Evolutionary conservation across 306 rosid genomes (phyloP).

Genomic region (Prunus dulcis): DNA sequence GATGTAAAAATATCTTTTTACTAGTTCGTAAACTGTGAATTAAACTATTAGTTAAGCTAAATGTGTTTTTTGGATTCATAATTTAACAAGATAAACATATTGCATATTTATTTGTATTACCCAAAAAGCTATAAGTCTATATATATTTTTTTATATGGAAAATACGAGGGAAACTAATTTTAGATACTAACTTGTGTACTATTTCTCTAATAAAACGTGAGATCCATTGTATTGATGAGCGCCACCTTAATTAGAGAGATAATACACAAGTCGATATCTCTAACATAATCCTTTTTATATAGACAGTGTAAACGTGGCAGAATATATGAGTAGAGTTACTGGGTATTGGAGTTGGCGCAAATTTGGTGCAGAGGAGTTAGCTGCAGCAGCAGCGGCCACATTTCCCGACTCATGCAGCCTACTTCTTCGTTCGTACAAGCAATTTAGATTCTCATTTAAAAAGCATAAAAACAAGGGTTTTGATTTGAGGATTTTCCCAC

Average conservation of each 20-base stretch:
- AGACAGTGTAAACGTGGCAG: not conserved
- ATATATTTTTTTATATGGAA: too few species aligned
- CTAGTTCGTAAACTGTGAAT: not conserved
- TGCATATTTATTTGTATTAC: not conserved
- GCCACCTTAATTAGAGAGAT: too few species aligned
- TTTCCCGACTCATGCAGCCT: not conserved
- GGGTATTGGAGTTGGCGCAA: constrained; percentile 6
- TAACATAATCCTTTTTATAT: not conserved
- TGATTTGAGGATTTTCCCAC: not conserved
- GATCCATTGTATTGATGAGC: too few species aligned
- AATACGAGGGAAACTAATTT: too few species aligned
- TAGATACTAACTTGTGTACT: too few species aligned
- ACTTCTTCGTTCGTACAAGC: not conserved
- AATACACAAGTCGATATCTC: too few species aligned
- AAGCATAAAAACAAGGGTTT: not conserved
- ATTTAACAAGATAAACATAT: not conserved
- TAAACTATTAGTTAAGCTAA: not conserved
- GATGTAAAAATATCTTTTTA: not conserved
- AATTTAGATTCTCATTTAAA: not conserved
- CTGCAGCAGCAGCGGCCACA: not conserved
- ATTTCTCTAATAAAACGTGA: too few species aligned
- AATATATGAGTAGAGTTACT: not conserved
- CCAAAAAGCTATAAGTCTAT: not conserved
- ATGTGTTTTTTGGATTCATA: not conserved
- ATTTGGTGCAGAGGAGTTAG: not conserved